Conservation (phyloP, 768 basidiomycete species). For the Xanthoconium purpureum region DNA sequence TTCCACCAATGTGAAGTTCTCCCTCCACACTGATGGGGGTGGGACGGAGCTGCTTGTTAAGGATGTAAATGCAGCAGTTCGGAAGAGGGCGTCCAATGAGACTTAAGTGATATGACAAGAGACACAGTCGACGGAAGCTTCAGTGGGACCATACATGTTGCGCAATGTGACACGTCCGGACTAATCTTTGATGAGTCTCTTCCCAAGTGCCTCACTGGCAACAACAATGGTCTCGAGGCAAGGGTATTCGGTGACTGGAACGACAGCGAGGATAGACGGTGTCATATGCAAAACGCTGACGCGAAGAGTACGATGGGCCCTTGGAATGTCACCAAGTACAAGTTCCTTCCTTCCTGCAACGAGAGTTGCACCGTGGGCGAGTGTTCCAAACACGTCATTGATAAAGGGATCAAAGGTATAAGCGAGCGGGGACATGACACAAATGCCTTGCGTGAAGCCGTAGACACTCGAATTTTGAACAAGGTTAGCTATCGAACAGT, state of each 20-base stretch:
- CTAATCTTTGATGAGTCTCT: conserved; percentile 25
- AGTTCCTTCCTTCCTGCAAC: conserved; percentile 24
- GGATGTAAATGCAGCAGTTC: conserved; percentile 27
- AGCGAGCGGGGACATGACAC: conserved; percentile 28
- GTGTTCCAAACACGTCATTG: conserved; percentile 16
- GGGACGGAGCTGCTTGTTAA: conserved; percentile 27
- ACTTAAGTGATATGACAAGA: conserved; percentile 23
- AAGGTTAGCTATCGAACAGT: conserved; percentile 20
- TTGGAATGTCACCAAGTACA: conserved; percentile 30
- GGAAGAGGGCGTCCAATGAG: conserved; percentile 29
- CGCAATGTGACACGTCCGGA: conserved; percentile 23
- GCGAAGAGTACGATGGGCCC: conserved; percentile 26
- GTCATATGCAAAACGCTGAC: conserved; percentile 29
- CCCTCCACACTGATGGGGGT: conserved; percentile 29
- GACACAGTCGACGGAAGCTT: conserved; percentile 30
- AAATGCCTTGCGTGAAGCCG: conserved; percentile 22
- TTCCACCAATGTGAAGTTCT: conserved; percentile 23
- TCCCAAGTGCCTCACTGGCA: conserved; percentile 22
- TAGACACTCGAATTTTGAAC: conserved; percentile 21
- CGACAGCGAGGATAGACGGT: conserved; percentile 29
- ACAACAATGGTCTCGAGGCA: conserved; percentile 28
- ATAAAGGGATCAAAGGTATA: conserved; percentile 31
- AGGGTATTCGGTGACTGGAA: conserved; percentile 27
- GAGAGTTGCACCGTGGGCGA: conserved; percentile 21
- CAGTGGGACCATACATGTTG: conserved; percentile 36